Conservation (phyloP, 202 grass and related monocot genomes). For the Eragrostis tef region DNA sequence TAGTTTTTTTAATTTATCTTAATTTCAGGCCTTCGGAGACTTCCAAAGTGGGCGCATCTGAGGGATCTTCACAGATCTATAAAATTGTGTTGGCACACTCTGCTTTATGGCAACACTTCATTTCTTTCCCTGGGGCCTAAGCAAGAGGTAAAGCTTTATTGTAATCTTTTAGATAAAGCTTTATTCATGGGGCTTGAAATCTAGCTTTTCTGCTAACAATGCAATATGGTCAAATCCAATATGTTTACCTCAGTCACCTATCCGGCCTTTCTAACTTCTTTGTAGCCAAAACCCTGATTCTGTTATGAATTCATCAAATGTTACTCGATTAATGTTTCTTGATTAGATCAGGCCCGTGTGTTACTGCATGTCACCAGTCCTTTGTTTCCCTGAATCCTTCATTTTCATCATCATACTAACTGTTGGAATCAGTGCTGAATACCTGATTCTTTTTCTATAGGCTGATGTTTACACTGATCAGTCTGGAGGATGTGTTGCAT, state of each 20-base stretch:
- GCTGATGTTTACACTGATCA: slow-evolving; percentile 82
- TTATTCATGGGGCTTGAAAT: background rate
- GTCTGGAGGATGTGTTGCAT: slow-evolving; percentile 82
- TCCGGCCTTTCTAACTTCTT: slow-evolving; percentile 5
- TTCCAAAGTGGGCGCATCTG: slow-evolving; percentile 96
- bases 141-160: slow-evolving; percentile 65
- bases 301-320: slow-evolving; percentile 16
- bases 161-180: background rate
- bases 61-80: slow-evolving; percentile 92
- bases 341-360: background rate
- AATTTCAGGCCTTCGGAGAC: slow-evolving; percentile 71
- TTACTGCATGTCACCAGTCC: slow-evolving; percentile 1
- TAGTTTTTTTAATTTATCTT: slow-evolving; percentile 16
- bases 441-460: slow-evolving; percentile 45
- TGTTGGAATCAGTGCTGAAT: background rate
- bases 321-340: slow-evolving; percentile 13
- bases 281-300: background rate
- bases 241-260: background rate
- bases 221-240: background rate
- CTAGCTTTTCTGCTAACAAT: background rate
- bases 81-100: slow-evolving; percentile 75
- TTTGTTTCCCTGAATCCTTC: background rate
- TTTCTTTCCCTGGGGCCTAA: slow-evolving; percentile 67
- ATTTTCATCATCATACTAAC: background rate
- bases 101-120: slow-evolving; percentile 75